phyloP scores from a whole-genome alignment of 2,329 filamentous ascomycete species.

The Penicillium sp. region DNA sequence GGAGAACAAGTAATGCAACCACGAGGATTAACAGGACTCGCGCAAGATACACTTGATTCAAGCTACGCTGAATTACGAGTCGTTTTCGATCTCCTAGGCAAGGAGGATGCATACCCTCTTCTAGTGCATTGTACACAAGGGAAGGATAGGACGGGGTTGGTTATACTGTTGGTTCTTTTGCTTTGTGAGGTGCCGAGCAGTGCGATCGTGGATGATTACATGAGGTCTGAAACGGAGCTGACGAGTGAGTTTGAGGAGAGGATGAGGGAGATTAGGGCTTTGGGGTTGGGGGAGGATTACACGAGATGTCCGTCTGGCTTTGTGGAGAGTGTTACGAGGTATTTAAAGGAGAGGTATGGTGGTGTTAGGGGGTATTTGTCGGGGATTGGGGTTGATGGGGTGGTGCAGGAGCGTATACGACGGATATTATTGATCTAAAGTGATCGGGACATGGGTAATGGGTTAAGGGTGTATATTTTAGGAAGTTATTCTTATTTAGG shows the following conservation, averaged over 20 bases:
- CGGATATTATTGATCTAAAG: conserved; percentile 20
- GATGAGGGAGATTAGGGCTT: conserved; percentile 62
- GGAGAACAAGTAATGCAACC: conserved; percentile 66
- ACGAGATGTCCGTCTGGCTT: conserved; percentile 61
- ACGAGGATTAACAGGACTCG: conserved; percentile 67
- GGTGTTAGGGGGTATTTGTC: conserved; percentile 63
- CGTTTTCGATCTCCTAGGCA: conserved; percentile 63
- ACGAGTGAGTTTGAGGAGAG: conserved; percentile 58
- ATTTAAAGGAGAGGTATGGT: conserved; percentile 61
- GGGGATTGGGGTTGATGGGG: conserved; percentile 54
- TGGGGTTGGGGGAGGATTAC: conserved; percentile 72
- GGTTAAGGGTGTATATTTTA: too few relatives aligned
- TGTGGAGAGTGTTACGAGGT: conserved; percentile 54
- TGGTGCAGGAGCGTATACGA: conserved; percentile 40
- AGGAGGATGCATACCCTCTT: conserved; percentile 55
- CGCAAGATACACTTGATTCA: conserved; percentile 63
- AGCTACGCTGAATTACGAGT: conserved; percentile 61
- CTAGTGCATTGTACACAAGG: conserved; percentile 84
- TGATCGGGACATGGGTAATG: too few relatives aligned
- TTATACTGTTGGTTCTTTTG: conserved; percentile 64
- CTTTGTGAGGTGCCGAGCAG: conserved; percentile 50
- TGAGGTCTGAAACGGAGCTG: conserved; percentile 59
- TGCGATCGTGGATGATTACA: conserved; percentile 68
- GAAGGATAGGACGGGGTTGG: conserved; percentile 76
- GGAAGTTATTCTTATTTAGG: too few relatives aligned